Evolutionary conservation across 768 basidiomycete genomes (phyloP).

Genomic region (Panaeolus cyanescens): DNA sequence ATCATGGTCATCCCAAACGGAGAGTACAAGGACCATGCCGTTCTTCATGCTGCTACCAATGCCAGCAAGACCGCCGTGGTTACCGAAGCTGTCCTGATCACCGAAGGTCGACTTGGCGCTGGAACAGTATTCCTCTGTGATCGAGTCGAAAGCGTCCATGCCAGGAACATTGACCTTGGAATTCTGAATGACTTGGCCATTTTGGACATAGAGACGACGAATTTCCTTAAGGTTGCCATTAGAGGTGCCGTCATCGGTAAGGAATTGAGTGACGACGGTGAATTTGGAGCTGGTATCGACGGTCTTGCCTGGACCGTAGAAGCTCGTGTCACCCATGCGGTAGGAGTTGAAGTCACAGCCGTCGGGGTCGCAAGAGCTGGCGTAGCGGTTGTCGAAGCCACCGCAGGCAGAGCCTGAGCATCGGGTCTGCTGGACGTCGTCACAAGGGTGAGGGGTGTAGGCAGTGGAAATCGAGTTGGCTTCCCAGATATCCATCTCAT

Average conservation of each 20-base stretch:
- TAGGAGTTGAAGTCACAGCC: slow-evolving; percentile 68
- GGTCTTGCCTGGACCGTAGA: slow-evolving; percentile 48
- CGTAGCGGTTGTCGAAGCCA: slow-evolving; percentile 34
- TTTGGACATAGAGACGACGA: slow-evolving; percentile 58
- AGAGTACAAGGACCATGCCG: slow-evolving; percentile 46
- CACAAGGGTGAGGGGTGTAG: slow-evolving; percentile 55
- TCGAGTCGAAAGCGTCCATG: slow-evolving; percentile 39
- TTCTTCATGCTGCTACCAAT: slow-evolving; percentile 34
- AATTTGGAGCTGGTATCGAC: slow-evolving; percentile 31
- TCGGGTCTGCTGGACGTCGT: slow-evolving; percentile 34
- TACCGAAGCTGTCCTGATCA: slow-evolving; percentile 42
- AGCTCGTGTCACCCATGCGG: slow-evolving; percentile 50
- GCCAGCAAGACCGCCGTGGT: slow-evolving; percentile 42
- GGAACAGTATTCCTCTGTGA: slow-evolving; percentile 50
- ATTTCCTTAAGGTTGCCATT: slow-evolving; percentile 53
- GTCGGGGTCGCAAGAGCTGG: slow-evolving; percentile 52
- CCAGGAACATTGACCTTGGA: slow-evolving; percentile 48
- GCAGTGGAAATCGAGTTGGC: slow-evolving; percentile 53
- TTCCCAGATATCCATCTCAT: slow-evolving; percentile 61
- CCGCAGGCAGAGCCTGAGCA: slow-evolving; percentile 46
- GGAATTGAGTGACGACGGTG: slow-evolving; percentile 64
- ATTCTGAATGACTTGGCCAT: slow-evolving; percentile 53
- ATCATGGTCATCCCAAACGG: slow-evolving; percentile 39
- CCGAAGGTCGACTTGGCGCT: slow-evolving; percentile 45
- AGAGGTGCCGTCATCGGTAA: slow-evolving; percentile 45